Percentiles rank a stretch among this genome's conserved stretches.
These are phyloP conservation scores for Leccinum obscurum DNA, from an alignment of 768 basidiomycete species.

Conservation along the genomic window DNA sequence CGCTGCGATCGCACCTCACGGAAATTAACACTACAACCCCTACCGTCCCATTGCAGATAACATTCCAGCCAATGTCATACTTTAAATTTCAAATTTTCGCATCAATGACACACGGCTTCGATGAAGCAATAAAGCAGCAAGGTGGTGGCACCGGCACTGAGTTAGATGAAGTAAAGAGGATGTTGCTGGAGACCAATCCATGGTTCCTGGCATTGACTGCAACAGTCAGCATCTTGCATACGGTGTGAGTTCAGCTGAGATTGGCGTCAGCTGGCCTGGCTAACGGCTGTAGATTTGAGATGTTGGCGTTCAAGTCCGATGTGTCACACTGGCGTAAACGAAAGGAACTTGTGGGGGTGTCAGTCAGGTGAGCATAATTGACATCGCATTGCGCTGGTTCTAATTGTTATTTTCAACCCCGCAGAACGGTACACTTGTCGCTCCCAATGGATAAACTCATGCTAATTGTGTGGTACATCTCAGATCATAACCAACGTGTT, in stretches of 20 bases:
- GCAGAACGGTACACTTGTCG: conserved; percentile 52
- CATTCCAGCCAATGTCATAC: conserved; percentile 82
- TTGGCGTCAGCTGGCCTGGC: conserved; percentile 7
- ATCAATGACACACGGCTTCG: conserved; percentile 82
- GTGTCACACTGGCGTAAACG: conserved; percentile 95
- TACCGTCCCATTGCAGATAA: conserved; percentile 74
- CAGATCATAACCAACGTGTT: conserved; percentile 91
- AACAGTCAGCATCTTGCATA: conserved; percentile 83
- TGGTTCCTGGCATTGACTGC: conserved; percentile 86
- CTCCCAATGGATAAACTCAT: conserved; percentile 12
- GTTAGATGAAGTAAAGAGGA: conserved; percentile 93
- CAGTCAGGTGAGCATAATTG: conserved; percentile 63
- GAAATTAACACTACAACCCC: conserved; percentile 87
- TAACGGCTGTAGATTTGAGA: conserved; percentile 68
- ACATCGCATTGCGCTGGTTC: conserved; percentile 10
- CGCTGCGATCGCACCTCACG: conserved; percentile 74
- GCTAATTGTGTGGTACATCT: conserved; percentile 14
- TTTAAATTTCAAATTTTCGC: conserved; percentile 88
- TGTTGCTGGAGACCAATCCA: conserved; percentile 87
- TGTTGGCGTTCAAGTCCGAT: conserved; percentile 94
- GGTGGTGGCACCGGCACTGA: conserved; percentile 64
- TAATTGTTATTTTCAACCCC: conserved; percentile 22
- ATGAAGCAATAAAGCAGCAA: conserved; percentile 80
- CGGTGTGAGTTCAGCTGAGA: conserved; percentile 56
- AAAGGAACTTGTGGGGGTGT: conserved; percentile 94